Evolutionary conservation across 768 basidiomycete species (phyloP), one percentile per base, ranked within the genome.

Genomic region (Crepidotus variabilis): DNA sequence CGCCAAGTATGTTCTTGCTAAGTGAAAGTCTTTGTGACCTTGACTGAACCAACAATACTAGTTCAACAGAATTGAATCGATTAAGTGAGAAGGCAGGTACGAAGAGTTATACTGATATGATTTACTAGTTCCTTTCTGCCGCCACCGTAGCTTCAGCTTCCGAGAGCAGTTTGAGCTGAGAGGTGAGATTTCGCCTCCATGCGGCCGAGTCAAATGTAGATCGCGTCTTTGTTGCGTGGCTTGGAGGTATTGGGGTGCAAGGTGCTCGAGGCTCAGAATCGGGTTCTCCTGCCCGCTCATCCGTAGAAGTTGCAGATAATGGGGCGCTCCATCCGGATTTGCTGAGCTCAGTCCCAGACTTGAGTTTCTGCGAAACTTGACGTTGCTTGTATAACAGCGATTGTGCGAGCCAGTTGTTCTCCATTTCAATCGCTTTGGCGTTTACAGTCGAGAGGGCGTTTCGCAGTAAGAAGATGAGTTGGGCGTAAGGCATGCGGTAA

Each of bases 401-500:
- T 14, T 35, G 23, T 20, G 47, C 43, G 10, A 47, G 20, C 55
- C 55, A 56, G 7, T 46, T 56, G 24, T 46, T 56, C 45, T 56
- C 55, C 48, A 45, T 13, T 13, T 56, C 49, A 13, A 56, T 13
- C 9, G 48, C 55, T 34, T 11, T 47, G 22, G 48, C n/a, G 20
- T 46, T 18, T 16, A 49, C 24, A 2, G 22, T 16, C 24, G 47
- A 55, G 47, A 6, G 34, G 14, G 39, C 39, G 5, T 43, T 5
- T 8, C 78, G 75, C 1, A 81, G 57, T 9, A 65, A 14, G n/a
- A 67, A 58, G 24, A 82, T 68, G 34, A 82, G 67, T 6, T 71
- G 61, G 1, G 70, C 54, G 60, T 76, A 79, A 0, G 79, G 75
- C 77, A 78, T 79, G 6, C 69, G 69, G 58, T 78, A 77, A 1